Evolutionary conservation across 345 rosid genomes (phyloP), one percentile per base, ranked within the genome.

Genomic region (Turnera subulata): DNA sequence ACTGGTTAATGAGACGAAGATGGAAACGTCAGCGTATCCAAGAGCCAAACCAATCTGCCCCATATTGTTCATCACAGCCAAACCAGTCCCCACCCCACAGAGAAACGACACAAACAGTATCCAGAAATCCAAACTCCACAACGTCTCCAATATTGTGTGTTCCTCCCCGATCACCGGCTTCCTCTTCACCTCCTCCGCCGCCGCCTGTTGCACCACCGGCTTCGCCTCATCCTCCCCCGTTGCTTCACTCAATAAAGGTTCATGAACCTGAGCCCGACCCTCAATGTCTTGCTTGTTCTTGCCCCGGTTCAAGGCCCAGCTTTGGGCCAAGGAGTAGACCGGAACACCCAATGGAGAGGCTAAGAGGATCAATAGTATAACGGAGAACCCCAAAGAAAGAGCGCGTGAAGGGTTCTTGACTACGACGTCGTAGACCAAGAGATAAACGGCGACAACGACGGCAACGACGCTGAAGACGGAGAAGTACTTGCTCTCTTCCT

Each of bases 11-110:
- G 99, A 89, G 17, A 93, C 84, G 56, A 93, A 93, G 0, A 89
- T 80, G 0, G 99, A 89, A 18, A 89, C 97, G 35, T 93, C 86
- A 19, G 69, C 69, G 76, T 93, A 85, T 21, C 99, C 99, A 59
- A 89, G 89, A 0, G 99, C 86, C 63, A 75, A 59, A 0, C 99
- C 99, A 4, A 93, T 93, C 69, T 93, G 99, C 8, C 91, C 97
- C 94, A 85, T 82, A 39, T 93, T 93, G 67, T 93, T 89, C 86
- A 82, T 81, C 44, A 88, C 92, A 0, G 96, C 85, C 64, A 91
- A 54, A 2, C 98, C 98, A 1, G 98, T 86, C 1, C 98, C 99
- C 0, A 89, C 97, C 14, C 98, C 98, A 47, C 91, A 86, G 15
- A 92, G 51, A 62, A 92, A 92, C 45, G 99, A 86, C 5, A 73